These are phyloP conservation scores for Dothideomycetes sp. DNA, from an alignment of 2,329 filamentous ascomycete genomes.

Conservation along the genomic window DNA sequence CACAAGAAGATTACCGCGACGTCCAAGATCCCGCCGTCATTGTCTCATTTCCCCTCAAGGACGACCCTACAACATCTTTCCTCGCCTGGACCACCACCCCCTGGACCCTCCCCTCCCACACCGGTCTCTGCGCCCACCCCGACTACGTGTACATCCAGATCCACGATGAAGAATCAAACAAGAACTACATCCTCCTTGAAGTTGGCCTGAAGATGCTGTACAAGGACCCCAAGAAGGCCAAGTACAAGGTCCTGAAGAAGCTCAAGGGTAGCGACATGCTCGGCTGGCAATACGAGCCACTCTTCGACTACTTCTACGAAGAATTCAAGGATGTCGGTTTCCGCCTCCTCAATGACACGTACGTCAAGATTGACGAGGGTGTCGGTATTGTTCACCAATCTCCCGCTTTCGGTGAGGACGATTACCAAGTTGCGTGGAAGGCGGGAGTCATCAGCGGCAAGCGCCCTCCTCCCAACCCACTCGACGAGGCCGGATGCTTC, in stretches of 20 bases:
- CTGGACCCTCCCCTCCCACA: slow-evolving; percentile 75
- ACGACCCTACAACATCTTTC: slow-evolving; percentile 63
- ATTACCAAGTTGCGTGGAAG: slow-evolving; percentile 75
- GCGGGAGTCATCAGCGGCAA: slow-evolving; percentile 67
- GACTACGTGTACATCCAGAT: slow-evolving; percentile 85
- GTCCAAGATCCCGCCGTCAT: slow-evolving; percentile 85
- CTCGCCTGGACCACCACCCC: slow-evolving; percentile 87
- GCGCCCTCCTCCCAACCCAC: slow-evolving; percentile 75
- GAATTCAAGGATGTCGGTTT: slow-evolving; percentile 80
- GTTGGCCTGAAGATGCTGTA: slow-evolving; percentile 72
- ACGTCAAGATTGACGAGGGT: slow-evolving; percentile 83
- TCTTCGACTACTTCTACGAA: slow-evolving; percentile 83
- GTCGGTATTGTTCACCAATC: slow-evolving; percentile 90
- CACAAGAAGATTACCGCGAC: slow-evolving; percentile 89
- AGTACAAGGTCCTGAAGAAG: slow-evolving; percentile 71
- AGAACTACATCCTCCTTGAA: slow-evolving; percentile 77
- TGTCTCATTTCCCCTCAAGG: slow-evolving; percentile 68
- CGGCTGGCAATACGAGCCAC: slow-evolving; percentile 78
- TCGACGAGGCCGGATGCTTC: slow-evolving; percentile 76
- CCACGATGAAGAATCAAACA: slow-evolving; percentile 67
- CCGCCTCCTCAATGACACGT: slow-evolving; percentile 69
- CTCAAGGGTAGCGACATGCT: slow-evolving; percentile 75
- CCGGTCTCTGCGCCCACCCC: slow-evolving; percentile 65
- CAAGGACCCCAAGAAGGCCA: slow-evolving; percentile 91
- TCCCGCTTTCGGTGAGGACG: slow-evolving; percentile 89